phyloP scores from a whole-genome alignment of 768 basidiomycete species.

The Tubosaeta brunneosetosa region DNA sequence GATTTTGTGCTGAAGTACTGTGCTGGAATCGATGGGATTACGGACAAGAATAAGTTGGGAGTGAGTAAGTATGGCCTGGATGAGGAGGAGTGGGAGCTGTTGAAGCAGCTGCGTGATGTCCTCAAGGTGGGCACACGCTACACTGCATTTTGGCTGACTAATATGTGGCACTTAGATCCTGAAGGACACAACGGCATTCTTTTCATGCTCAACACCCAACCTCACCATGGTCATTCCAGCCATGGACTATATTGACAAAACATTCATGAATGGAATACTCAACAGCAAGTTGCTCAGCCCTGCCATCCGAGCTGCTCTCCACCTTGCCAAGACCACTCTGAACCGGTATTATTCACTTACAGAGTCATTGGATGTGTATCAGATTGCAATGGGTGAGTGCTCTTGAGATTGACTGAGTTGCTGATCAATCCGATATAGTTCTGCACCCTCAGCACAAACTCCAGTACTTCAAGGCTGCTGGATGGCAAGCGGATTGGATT shows the following conservation, averaged over 20 bases:
- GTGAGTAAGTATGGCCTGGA: conserved; percentile 25
- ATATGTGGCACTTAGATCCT: neutral
- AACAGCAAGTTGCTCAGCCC: neutral
- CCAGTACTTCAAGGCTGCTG: neutral
- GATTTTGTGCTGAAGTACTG: conserved; percentile 17
- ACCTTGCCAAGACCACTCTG: neutral
- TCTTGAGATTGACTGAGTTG: neutral
- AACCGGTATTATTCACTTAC: neutral
- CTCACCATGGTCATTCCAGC: neutral
- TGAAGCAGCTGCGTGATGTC: too few relatives aligned
- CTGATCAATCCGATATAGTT: too few relatives aligned
- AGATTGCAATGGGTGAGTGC: neutral
- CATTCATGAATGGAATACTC: neutral
- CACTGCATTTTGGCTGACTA: neutral
- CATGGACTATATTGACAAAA: neutral
- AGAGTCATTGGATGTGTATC: neutral
- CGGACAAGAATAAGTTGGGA: conserved; percentile 5
- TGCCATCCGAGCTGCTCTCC: neutral
- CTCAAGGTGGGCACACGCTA: too few relatives aligned
- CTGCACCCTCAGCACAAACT: neutral
- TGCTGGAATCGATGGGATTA: conserved; percentile 18
- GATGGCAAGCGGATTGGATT: neutral
- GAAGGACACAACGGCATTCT: neutral
- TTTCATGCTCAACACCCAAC: neutral
- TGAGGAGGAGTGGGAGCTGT: conserved; percentile 31